phyloP scores from a whole-genome alignment of 225 moss, liverwort and hornwort species.

The Marchantia paleacea region DNA sequence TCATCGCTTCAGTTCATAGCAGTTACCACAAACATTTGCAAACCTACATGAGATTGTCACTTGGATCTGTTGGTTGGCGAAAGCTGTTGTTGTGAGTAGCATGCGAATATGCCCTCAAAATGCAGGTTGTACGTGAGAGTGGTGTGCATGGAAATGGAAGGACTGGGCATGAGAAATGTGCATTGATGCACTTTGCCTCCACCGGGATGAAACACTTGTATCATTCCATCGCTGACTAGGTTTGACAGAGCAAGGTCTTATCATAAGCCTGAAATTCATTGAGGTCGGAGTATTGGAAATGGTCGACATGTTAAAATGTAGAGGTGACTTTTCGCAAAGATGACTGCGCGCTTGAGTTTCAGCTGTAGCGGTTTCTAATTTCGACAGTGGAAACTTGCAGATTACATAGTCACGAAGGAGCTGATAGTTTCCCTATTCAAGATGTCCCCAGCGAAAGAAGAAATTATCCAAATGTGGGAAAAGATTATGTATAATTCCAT shows the following conservation, averaged over 20 bases:
- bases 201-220: no score
- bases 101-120: no score
- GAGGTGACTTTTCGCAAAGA: no score
- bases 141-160: no score
- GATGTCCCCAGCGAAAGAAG: neutral
- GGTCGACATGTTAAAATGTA: no score
- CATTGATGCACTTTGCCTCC: no score
- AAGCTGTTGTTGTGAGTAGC: no score
- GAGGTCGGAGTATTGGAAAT: neutral
- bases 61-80: no score
- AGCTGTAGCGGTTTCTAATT: neutral
- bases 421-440: neutral
- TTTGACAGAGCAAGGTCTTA: neutral
- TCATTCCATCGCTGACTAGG: neutral
- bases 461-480: neutral
- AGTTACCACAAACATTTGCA: neutral
- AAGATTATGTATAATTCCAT: neutral
- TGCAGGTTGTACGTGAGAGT: no score
- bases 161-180: no score
- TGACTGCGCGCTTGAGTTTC: no score
- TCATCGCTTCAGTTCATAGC: neutral
- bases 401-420: neutral
- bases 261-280: neutral
- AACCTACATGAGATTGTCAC: no score
- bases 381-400: neutral